Conservation (phyloP, 129 eudicot species). For the Flaveria brownii region DNA sequence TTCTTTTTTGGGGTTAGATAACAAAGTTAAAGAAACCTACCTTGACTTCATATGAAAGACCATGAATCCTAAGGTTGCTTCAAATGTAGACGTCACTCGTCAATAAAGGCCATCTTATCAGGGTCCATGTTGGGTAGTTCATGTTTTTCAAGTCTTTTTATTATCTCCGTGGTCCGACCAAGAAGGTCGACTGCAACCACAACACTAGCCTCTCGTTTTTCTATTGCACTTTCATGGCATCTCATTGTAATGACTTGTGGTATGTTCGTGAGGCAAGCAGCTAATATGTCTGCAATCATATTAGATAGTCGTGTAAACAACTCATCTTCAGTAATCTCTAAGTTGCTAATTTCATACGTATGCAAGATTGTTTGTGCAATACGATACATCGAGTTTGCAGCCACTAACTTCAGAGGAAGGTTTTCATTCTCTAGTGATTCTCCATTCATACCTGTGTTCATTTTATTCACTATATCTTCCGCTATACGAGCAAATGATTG, state of each 20-base stretch:
- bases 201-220: slow-evolving; percentile 11
- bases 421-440: background rate
- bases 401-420: background rate
- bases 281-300: slow-evolving; percentile 6
- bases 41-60: background rate
- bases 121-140: background rate
- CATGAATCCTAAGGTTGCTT: background rate
- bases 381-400: background rate
- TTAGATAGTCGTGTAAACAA: background rate
- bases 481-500: background rate
- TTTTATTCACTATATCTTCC: background rate
- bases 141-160: background rate
- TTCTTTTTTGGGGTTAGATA: background rate
- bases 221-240: background rate
- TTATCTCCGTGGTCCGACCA: background rate
- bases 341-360: background rate
- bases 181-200: background rate
- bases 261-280: slow-evolving; percentile 15
- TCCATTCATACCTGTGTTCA: background rate
- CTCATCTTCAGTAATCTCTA: background rate
- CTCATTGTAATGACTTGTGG: background rate
- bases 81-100: background rate
- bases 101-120: background rate
- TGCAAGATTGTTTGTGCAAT: background rate
- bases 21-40: background rate